Evolutionary conservation across 2,329 filamentous ascomycete genomes (phyloP), one percentile per base, ranked within the genome.

Genomic region (Tolypocladium nubicola): DNA sequence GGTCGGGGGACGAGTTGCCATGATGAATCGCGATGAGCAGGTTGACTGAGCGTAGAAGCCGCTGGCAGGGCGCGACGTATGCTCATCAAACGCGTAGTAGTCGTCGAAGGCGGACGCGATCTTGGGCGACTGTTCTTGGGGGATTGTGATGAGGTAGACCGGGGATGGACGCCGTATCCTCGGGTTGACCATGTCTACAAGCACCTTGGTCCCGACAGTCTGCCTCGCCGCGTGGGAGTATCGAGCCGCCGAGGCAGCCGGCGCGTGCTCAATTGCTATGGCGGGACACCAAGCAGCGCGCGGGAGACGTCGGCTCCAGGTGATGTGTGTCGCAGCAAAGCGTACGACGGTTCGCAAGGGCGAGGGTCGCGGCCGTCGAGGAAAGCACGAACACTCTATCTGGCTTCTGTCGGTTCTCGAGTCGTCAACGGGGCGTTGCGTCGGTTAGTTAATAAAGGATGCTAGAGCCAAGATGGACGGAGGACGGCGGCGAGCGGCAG

Each of bases 1-100:
- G 37, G 90, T 88, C 49, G 90, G 93, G 35, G 74, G 76, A 21
- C 64, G 64, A 54, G 68, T 62, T 21, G 67, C 65, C 65, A 70
- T 70, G 53, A 61, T 63, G 60, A 64, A 63, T 59, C 63, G 70
- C 19, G 68, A 65, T 43, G 68, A 72, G 55, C 70, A 69, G 49
- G 71, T 69, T 47, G 74, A 73, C 45, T 76, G 77, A 52, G 75
- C 69, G 57, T 77, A 73, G 56, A 74, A 72, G 68, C 76, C 68
- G 67, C 80, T 83, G 47, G 73, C 63, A 16, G 78, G 79, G 57
- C 80, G 73, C 8, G 81, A 82, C 26, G 72, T 65, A 39, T 75
- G 61, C 37, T 60, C 59, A 54, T 67, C 64, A 54, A 62, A 68
- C 73, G 78, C 79, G 65, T 71, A 70, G 60, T 73, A 74, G 65